Evolutionary conservation across 139 green algal genomes (phyloP).

Genomic region (Chlamydomonas sp.): DNA sequence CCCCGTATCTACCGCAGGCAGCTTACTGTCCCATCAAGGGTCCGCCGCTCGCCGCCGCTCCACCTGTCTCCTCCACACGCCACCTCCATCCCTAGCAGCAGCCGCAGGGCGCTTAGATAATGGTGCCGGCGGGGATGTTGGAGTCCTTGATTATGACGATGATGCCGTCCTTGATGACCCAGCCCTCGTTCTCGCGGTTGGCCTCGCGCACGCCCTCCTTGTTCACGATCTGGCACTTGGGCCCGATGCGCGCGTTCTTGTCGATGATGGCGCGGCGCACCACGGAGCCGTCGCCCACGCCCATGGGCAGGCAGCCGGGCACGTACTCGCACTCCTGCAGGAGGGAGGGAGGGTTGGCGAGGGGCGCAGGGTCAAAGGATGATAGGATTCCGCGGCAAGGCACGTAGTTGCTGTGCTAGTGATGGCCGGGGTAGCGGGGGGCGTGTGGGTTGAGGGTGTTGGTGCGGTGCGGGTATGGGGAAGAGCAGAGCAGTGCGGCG

Average conservation of each 20-base stretch:
- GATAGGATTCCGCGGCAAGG: no score
- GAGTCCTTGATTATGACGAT: conserved; percentile 96
- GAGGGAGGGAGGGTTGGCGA: background rate
- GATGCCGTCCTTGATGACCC: conserved; percentile 97
- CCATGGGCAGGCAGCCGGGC: conserved; percentile 91
- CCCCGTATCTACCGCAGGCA: no score
- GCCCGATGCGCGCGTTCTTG: conserved; percentile 98
- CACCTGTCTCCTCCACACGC: no score
- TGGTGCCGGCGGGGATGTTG: conserved; percentile 80
- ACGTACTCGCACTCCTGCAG: conserved; percentile 75
- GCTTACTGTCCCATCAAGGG: no score
- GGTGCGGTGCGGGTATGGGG: no score
- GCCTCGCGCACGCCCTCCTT: conserved; percentile 85
- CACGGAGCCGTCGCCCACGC: conserved; percentile 80
- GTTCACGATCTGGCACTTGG: conserved; percentile 92
- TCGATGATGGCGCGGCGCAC: conserved; percentile 92
- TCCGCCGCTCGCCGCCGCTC: no score
- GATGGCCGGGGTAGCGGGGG: no score
- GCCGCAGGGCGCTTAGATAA: conserved; percentile 69
- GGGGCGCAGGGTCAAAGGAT: background rate
- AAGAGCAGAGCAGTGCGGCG: no score
- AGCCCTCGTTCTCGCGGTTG: conserved; percentile 89
- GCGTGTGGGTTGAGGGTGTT: no score
- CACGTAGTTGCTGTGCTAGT: no score
- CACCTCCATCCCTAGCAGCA: no score